Evolutionary conservation across 2,329 filamentous ascomycete species (phyloP), one percentile per base, ranked within the genome.

Genomic region (Atkinsonella hypoxylon): DNA sequence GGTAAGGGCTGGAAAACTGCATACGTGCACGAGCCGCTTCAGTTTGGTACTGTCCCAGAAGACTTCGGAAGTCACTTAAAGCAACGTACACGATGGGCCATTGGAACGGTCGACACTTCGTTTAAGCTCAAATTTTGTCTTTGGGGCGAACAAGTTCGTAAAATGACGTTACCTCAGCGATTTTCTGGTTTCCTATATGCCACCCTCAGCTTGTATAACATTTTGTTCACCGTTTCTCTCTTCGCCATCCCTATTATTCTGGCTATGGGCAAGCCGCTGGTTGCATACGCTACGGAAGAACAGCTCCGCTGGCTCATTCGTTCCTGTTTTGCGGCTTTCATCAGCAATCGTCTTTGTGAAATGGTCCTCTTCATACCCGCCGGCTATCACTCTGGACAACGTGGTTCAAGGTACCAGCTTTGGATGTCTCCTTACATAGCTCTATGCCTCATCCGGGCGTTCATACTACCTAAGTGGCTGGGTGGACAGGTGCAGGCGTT

Each of bases 351-450:
- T n/a, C 49, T 81, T 1, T 76, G 72, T 61, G 78, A 81, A 59
- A 72, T 77, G 52, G 67, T 74, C n/a, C 69, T 78, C n/a, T 81
- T 74, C 60, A 70, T 79, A 12, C 78, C 78, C 0, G 71, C 76
- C 1, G 78, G 79, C 18, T 81, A 81, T 58, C 73, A 78, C 59
- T 77, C 76, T 11, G 78, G 76, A 4, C 77, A 79, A 61, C 70
- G 78, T 49, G 76, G 76, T 39, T 70, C 72, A 2, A 69, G 76
- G 4, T 75, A 76, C 54, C 75, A 79, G 61, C 67, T 82, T 30
- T 82, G 79, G 78, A 82, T 82, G 78, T 72, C 78, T 7, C 78
- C 78, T 0, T 82, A 80, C 62, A 77, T 80, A 53, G 75, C 77
- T 0, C 67, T 79, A 11, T 77, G 74, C 57, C 73, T 82, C 49